Base-by-base conservation (phyloP, 352 stramenopile genomes). In the Pythium monospermum region DNA sequence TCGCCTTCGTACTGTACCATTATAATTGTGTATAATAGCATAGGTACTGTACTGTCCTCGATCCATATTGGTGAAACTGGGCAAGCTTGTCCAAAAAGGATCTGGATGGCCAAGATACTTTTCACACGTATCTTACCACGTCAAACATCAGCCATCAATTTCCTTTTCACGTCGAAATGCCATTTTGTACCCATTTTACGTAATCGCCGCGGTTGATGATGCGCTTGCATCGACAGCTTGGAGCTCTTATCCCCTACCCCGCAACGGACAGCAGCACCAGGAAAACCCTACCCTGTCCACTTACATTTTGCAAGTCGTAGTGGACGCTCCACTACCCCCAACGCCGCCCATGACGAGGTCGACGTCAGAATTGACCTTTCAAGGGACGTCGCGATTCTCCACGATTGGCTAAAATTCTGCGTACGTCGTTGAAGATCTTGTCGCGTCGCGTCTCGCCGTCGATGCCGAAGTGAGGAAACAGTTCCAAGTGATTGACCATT, bases 341-440 rank as follows among this genome's bases (percentile, higher is more conserved):
- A 54, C 25, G 21, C n/a, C n/a, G 11, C 3, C 6, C 15, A 55
- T 62, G 54, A 62, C 54, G 40, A 16, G 18, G 38, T 21, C 54
- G 41, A 62, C 54, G 54, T 62, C 54, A 62, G 39, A n/a, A 30
- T 45, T 37, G 54, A 40, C 39, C 25, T 11, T 62, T 57, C 40
- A 56, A 2, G 1, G 12, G 43, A 12, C 12, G 27, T 38, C 26
- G 21, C 16, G 11, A 11, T 23, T 26, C 36, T 21, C 25, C 13
- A 26, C 13, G 6, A 62, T 62, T 62, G 54, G 54, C 32, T 19
- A 57, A 62, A 62, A 62, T 35, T 53, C 15, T 15, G n/a, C 6
- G 1, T 30, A 1, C n/a, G 25, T n/a, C 39, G 38, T 62, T 62
- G 54, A 62, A 62, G 54, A 62, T 57, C 53, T 61, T 54, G 35